phyloP scores from a whole-genome alignment of 75 land plant species.

The Pinus taeda region DNA sequence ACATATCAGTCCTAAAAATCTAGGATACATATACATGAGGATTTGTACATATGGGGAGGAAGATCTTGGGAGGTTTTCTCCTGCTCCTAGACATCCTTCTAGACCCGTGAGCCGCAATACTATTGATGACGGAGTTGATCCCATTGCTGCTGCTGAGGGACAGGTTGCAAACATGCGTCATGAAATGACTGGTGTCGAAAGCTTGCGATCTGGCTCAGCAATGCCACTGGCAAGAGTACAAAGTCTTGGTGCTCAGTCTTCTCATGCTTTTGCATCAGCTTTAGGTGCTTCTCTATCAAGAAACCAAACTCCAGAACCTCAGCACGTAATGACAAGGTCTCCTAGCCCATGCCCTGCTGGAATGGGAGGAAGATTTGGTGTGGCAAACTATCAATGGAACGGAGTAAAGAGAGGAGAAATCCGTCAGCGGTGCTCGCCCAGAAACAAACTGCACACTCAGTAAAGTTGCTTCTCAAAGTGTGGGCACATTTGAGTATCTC shows the following conservation, averaged over 20 bases:
- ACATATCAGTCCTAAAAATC: conserved; percentile 18
- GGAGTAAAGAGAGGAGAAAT: no score
- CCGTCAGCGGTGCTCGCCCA: no score
- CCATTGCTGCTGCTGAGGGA: conserved; percentile 29
- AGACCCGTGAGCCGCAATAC: conserved; percentile 78
- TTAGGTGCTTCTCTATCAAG: conserved; percentile 52
- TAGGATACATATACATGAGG: no score
- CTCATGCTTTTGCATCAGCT: conserved; percentile 54
- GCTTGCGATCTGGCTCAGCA: conserved; percentile 18
- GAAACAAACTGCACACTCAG: no score
- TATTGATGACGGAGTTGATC: conserved; percentile 53
- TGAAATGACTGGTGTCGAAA: conserved; percentile 25
- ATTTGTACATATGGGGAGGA: conserved; percentile 38
- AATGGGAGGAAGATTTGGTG: conserved; percentile 36
- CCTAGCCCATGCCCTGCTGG: conserved; percentile 50
- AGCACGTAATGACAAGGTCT: conserved; percentile 31
- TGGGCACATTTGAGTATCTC: no score
- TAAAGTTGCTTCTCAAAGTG: no score
- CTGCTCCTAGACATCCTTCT: conserved; percentile 59
- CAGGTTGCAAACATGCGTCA: conserved; percentile 53
- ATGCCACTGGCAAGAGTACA: conserved; percentile 22
- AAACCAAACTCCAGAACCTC: conserved; percentile 61
- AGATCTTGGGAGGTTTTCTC: conserved; percentile 62
- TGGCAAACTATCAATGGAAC: no score
- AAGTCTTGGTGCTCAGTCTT: conserved; percentile 21